phyloP scores from a whole-genome alignment of 805 yeast genomes.

The Myxozyma monticola region DNA sequence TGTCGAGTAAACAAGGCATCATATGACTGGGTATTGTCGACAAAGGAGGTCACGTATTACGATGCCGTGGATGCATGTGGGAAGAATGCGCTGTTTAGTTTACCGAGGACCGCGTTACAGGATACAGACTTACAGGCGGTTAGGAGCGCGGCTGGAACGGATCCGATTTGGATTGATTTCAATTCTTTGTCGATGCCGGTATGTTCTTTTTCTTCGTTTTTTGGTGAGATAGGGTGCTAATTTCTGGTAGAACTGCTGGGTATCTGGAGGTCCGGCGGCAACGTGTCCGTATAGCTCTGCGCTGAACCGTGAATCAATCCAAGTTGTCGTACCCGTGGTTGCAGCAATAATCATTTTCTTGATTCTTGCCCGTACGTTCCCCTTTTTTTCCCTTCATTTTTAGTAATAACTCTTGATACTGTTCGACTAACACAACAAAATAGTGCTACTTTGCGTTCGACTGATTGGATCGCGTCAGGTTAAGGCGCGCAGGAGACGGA shows the following conservation, averaged over 20 bases:
- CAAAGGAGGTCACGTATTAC: slow-evolving; percentile 40
- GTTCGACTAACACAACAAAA: too few relatives aligned
- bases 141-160: slow-evolving; percentile 4
- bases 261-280: slow-evolving; percentile 27
- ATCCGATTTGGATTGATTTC: slow-evolving; percentile 24
- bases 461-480: slow-evolving; percentile 20
- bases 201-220: background rate
- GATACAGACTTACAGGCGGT: slow-evolving; percentile 18
- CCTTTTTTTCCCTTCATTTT: background rate
- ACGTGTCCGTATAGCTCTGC: slow-evolving; percentile 10
- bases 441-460: slow-evolving; percentile 22
- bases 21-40: slow-evolving; percentile 38
- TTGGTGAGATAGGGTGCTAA: background rate
- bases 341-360: slow-evolving; percentile 23
- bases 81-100: slow-evolving; percentile 17
- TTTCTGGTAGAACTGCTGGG: slow-evolving; percentile 22
- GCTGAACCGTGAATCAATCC: slow-evolving; percentile 1
- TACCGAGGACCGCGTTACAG: slow-evolving; percentile 29
- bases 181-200: slow-evolving; percentile 22
- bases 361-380: slow-evolving; percentile 16
- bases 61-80: slow-evolving; percentile 31
- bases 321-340: slow-evolving; percentile 24
- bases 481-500: slow-evolving; percentile 22
- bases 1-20: slow-evolving; percentile 52
- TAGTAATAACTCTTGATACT: background rate